These are phyloP conservation scores for Lotmaria passim DNA, from an alignment of 208 protist species.

Conservation along the genomic window DNA sequence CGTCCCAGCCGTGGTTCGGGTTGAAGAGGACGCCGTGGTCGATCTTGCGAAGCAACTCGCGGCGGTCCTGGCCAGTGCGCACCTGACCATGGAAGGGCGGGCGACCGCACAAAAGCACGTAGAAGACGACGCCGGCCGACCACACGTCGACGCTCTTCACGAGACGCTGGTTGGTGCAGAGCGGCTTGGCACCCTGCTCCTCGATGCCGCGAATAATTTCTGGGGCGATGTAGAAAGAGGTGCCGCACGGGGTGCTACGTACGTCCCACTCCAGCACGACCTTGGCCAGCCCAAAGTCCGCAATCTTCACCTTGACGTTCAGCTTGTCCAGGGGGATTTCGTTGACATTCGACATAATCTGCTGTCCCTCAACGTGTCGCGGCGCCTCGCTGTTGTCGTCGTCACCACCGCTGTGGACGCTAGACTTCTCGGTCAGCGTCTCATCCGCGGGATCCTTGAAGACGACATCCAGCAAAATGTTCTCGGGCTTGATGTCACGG, in stretches of 20 bases:
- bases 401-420: not conserved
- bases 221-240: slow-evolving; percentile 91
- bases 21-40: slow-evolving; percentile 88
- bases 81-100: slow-evolving; percentile 90
- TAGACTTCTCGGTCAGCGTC: not conserved
- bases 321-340: slow-evolving; percentile 43
- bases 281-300: slow-evolving; percentile 92
- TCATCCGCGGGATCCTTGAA: slow-evolving; percentile 23
- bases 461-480: slow-evolving; percentile 77
- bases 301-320: slow-evolving; percentile 77
- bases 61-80: slow-evolving; percentile 79
- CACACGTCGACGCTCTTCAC: slow-evolving; percentile 92
- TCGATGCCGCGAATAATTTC: slow-evolving; percentile 90
- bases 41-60: slow-evolving; percentile 73
- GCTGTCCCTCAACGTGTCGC: slow-evolving; percentile 1
- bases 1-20: slow-evolving; percentile 70
- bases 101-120: slow-evolving; percentile 80
- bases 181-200: slow-evolving; percentile 77
- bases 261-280: slow-evolving; percentile 86
- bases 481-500: slow-evolving; percentile 92
- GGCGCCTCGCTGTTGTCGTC: slow-evolving; percentile 18
- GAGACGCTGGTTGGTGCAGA: slow-evolving; percentile 75
- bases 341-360: slow-evolving; percentile 37
- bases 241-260: slow-evolving; percentile 83
- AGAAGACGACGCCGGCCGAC: slow-evolving; percentile 87